Percentiles rank a stretch among this genome's conserved stretches.
These are phyloP conservation scores for Apiospora hydei DNA, from an alignment of 2,329 filamentous ascomycete genomes.

Conservation along the genomic window DNA sequence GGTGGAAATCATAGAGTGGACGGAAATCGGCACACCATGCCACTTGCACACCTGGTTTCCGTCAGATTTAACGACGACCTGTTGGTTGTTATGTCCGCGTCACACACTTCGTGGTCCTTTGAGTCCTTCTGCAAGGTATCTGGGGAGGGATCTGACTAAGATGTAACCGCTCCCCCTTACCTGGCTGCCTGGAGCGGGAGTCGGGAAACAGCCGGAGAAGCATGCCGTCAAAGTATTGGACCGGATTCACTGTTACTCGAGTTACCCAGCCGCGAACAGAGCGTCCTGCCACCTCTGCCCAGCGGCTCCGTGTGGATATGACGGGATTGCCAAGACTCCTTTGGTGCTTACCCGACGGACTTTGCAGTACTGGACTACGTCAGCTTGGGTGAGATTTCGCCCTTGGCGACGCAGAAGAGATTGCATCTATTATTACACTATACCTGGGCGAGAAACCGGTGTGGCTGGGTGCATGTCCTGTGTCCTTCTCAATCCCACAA, in stretches of 20 bases:
- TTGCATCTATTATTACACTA: background rate
- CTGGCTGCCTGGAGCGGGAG: background rate
- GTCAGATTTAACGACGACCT: background rate
- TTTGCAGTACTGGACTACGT: background rate
- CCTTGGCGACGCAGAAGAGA: background rate
- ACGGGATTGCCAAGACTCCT: background rate
- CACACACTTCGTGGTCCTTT: background rate
- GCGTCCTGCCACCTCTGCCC: background rate
- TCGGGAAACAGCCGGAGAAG: background rate
- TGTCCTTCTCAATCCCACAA: background rate
- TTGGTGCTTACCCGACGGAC: background rate
- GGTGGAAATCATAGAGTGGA: background rate
- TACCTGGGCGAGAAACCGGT: background rate
- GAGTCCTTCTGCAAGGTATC: background rate
- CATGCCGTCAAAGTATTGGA: background rate
- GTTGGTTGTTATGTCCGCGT: background rate
- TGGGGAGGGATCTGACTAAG: background rate
- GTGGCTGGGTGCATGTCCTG: background rate
- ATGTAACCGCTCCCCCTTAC: background rate
- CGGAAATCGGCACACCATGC: background rate
- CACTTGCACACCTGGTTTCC: background rate
- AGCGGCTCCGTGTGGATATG: slow-evolving; percentile 16
- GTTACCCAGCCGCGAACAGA: background rate
- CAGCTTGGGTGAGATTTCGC: background rate
- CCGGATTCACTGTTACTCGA: background rate